Base-by-base conservation (phyloP, 2,329 filamentous ascomycete genomes). In the Arthrobotrys pseudoclavata region DNA sequence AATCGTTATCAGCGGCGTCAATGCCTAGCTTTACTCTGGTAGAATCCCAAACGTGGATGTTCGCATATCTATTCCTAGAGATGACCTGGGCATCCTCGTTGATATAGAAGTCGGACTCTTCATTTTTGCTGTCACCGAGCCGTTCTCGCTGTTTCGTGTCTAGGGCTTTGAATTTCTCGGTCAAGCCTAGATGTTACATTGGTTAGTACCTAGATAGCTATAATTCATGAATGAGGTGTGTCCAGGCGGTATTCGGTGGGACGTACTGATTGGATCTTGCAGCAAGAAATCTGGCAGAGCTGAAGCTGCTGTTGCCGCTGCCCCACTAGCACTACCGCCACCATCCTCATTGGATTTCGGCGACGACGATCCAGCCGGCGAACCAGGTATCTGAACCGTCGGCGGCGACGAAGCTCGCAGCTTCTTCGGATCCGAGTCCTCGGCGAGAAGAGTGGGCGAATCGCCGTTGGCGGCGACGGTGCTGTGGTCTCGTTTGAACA, bases 11-110 rank as follows among this genome's bases (percentile, higher is more conserved):
- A 42, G 88, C 91, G 15, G 91, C 87, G 1, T 92, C 90, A 0
- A 97, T 95, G 45, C 88, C 87, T 18, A 99, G 88, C 83, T 89
- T 91, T 69, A 99, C 87, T 42, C 96, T 90, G 82, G 96, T 97
- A 82, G 92, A 90, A 79, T 91, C 90, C 89, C 92, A 99, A 0
- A 94, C 93, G 82, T 94, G 91, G 79, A 99, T 93, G 82, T 98
- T 97, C 67, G 87, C 84, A 84, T 98, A 99, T 69, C 96, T 90
- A 84, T 98, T 82, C 67, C 81, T 79, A 22, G 69, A 67, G 55
- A 45, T 66, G 48, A 79, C 79, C 48, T 81, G 79, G 15, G 69
- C 48, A n/a, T 79, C 66, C 37, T 81, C 74, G 47, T 80, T 78
- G 47, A 81, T 63, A n/a, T 71, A 77, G 74, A 77, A 77, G 18